These are phyloP conservation scores for Firmiana major DNA, from an alignment of 345 rosid genomes.

Conservation along the genomic window DNA sequence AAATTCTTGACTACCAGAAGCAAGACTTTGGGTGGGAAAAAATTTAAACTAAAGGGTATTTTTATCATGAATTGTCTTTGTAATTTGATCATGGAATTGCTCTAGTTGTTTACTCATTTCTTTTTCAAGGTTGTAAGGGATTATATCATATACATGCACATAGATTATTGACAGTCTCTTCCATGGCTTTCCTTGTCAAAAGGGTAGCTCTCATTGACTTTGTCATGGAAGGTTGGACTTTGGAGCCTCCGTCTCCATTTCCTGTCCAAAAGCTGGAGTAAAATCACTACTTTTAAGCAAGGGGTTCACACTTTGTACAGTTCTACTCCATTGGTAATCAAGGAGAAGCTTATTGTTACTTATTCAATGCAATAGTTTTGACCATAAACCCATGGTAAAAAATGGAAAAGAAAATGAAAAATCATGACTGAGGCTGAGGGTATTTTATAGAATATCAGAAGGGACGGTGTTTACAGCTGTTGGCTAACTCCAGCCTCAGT, in stretches of 20 bases:
- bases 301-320: not conserved
- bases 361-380: not conserved
- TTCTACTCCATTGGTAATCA: not conserved
- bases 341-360: not conserved
- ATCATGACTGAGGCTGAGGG: not conserved
- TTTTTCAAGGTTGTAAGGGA: not conserved
- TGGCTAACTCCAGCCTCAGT: not conserved
- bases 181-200: slow-evolving; percentile 8
- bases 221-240: not conserved
- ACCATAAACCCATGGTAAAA: not conserved
- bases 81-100: not conserved
- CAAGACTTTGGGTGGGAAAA: not conserved
- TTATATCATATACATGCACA: not conserved
- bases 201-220: slow-evolving; percentile 22
- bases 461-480: slow-evolving; percentile 3
- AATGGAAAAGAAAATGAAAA: not conserved
- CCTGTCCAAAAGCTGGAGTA: not conserved
- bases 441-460: not conserved
- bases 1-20: not conserved
- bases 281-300: not conserved
- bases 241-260: not conserved
- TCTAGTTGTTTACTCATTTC: not conserved
- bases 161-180: not conserved
- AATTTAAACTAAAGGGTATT: not conserved
- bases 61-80: not conserved